Evolutionary conservation across 106 monocot species (phyloP).

Genomic region (Acanthochlamys bracteata): DNA sequence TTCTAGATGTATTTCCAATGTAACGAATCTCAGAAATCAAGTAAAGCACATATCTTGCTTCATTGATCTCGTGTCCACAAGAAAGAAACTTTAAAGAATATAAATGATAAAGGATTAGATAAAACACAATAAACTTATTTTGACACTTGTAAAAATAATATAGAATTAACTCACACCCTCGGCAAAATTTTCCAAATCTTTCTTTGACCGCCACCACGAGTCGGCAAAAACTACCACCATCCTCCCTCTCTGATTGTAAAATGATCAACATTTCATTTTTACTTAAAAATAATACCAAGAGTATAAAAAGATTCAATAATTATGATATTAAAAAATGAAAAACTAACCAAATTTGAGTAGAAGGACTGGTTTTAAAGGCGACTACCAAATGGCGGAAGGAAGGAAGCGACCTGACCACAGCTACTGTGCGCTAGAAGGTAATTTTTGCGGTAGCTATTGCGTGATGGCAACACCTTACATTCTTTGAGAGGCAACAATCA

Average conservation of each 20-base stretch:
- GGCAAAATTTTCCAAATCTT: background rate
- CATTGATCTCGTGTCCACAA: too few species aligned
- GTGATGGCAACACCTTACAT: constrained; percentile 24
- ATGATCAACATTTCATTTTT: background rate
- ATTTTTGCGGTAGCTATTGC: constrained; percentile 13
- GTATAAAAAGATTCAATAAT: background rate
- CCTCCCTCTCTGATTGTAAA: constrained; percentile 31
- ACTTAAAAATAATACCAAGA: background rate
- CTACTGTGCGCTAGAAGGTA: constrained; percentile 1
- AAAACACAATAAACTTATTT: too few species aligned
- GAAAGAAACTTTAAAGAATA: too few species aligned
- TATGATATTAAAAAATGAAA: background rate
- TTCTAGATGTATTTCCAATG: too few species aligned
- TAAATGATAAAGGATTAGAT: too few species aligned
- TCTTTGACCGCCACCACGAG: constrained; percentile 20
- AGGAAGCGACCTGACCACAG: background rate
- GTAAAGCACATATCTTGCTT: too few species aligned
- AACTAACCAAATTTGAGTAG: constrained; percentile 62
- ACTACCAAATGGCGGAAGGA: constrained; percentile 21
- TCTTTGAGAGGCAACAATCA: constrained; percentile 38
- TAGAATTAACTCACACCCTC: constrained; percentile 37
- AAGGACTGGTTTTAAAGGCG: constrained; percentile 55
- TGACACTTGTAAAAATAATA: too few species aligned
- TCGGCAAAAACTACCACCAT: constrained; percentile 10
- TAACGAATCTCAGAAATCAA: too few species aligned